A percentile compares a stretch with the other conserved stretches of the same genome.
phyloP scores from a whole-genome alignment of 2,329 filamentous ascomycete species.

The Myriosclerotinia duriaeana region DNA sequence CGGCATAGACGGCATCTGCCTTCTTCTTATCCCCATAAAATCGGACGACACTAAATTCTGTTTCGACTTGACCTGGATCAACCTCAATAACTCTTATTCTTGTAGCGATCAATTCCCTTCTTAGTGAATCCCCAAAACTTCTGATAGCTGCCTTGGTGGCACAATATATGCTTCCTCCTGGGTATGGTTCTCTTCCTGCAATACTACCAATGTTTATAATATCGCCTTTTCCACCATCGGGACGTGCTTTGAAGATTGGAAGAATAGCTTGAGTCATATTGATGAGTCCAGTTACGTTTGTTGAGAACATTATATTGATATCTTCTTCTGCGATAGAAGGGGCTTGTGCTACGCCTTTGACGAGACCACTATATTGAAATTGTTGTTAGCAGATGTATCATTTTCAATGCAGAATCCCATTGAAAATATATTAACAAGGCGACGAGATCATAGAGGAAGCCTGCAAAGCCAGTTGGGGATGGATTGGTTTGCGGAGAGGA shows the following conservation, averaged over 20 bases:
- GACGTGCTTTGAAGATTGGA: conserved; percentile 70
- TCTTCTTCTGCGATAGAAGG: conserved; percentile 81
- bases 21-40: conserved; percentile 87
- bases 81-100: conserved; percentile 82
- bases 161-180: conserved; percentile 87
- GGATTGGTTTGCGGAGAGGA: not conserved
- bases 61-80: conserved; percentile 91
- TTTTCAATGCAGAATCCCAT: not conserved
- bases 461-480: not conserved
- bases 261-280: conserved; percentile 93
- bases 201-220: conserved; percentile 96
- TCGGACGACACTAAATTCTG: conserved; percentile 85
- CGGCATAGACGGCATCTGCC: conserved; percentile 84
- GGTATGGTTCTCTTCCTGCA: conserved; percentile 83
- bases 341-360: conserved; percentile 82
- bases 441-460: not conserved
- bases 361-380: conserved; percentile 64
- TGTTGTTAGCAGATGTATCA: conserved; percentile 21
- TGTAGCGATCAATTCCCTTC: conserved; percentile 79
- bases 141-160: conserved; percentile 87
- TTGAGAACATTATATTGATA: conserved; percentile 82
- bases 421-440: not conserved
- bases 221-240: conserved; percentile 76
- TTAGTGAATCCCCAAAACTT: conserved; percentile 77
- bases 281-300: conserved; percentile 93